Evolutionary conservation across 2,329 filamentous ascomycete genomes (phyloP).

Genomic region (Didymella arachidicola): DNA sequence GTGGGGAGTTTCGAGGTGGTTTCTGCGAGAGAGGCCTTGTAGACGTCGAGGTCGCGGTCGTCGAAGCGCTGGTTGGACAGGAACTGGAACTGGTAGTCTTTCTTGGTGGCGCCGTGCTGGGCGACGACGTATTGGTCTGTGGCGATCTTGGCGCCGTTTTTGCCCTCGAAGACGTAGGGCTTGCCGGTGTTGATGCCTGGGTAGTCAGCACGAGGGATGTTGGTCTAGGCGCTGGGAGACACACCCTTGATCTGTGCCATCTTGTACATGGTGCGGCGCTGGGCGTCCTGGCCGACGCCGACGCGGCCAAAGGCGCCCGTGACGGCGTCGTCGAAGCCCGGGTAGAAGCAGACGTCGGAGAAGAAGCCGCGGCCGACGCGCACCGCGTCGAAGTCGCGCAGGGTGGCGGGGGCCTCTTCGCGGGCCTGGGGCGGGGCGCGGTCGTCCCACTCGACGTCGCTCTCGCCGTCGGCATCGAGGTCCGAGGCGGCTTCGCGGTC

Average conservation of each 20-base stretch:
- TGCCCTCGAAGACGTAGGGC: slow-evolving; percentile 80
- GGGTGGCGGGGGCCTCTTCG: slow-evolving; percentile 72
- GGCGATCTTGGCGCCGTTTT: slow-evolving; percentile 77
- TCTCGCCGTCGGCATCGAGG: slow-evolving; percentile 72
- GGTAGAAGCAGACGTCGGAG: slow-evolving; percentile 90
- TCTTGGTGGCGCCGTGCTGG: slow-evolving; percentile 82
- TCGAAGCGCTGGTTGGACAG: slow-evolving; percentile 86
- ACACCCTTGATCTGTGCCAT: slow-evolving; percentile 87
- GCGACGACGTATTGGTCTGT: slow-evolving; percentile 86
- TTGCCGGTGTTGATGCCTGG: slow-evolving; percentile 78
- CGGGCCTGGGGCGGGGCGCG: slow-evolving; percentile 61
- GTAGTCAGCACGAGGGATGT: not conserved
- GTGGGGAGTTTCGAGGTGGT: slow-evolving; percentile 78
- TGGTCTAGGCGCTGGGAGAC: slow-evolving; percentile 15
- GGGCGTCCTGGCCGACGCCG: slow-evolving; percentile 79
- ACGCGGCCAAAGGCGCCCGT: slow-evolving; percentile 86
- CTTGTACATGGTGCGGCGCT: slow-evolving; percentile 80
- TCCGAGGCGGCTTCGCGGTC: slow-evolving; percentile 59
- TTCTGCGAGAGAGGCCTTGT: slow-evolving; percentile 72
- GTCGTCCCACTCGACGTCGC: slow-evolving; percentile 77
- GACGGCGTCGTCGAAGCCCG: slow-evolving; percentile 83
- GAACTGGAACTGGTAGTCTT: slow-evolving; percentile 87
- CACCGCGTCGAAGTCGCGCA: slow-evolving; percentile 84
- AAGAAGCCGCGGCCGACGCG: slow-evolving; percentile 87
- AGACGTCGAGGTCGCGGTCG: slow-evolving; percentile 85